A percentile compares a stretch with the other conserved stretches of the same genome.
Conservation (phyloP, 495 filamentous ascomycete genomes). For the Barbatosphaeria neglecta region DNA sequence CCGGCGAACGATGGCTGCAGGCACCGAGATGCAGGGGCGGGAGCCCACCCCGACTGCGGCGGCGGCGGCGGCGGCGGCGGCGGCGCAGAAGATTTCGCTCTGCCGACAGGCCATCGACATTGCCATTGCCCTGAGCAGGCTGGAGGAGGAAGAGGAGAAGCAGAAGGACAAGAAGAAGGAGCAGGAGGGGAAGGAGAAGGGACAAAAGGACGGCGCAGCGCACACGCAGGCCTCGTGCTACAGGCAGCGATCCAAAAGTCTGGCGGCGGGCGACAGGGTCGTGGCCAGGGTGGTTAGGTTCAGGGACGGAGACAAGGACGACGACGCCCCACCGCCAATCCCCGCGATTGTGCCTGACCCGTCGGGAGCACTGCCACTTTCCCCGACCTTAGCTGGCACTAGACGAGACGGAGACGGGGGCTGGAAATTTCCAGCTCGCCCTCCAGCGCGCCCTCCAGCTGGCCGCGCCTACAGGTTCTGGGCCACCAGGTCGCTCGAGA, state of each 20-base stretch:
- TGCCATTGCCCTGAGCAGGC: too few relatives aligned
- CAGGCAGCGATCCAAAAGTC: neutral
- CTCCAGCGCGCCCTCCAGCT: neutral
- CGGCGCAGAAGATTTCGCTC: conserved; percentile 1
- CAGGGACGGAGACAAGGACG: too few relatives aligned
- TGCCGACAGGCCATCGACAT: too few relatives aligned
- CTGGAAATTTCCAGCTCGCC: neutral
- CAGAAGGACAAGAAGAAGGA: too few relatives aligned
- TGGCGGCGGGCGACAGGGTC: neutral
- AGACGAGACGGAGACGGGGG: neutral
- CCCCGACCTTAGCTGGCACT: neutral
- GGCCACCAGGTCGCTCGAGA: neutral
- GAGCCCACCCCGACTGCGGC: too few relatives aligned
- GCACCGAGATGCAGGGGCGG: neutral
- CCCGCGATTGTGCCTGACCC: neutral
- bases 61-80: neutral
- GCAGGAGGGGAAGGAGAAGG: neutral
- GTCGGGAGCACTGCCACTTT: neutral
- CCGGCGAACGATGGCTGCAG: neutral
- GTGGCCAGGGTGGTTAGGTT: too few relatives aligned
- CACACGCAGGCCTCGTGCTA: neutral
- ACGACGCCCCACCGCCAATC: neutral
- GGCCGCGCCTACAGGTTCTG: neutral
- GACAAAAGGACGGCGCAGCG: neutral
- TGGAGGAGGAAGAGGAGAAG: too few relatives aligned